These are phyloP conservation scores for Fraxinus albicans DNA, from an alignment of 305 asterid species.

Conservation along the genomic window DNA sequence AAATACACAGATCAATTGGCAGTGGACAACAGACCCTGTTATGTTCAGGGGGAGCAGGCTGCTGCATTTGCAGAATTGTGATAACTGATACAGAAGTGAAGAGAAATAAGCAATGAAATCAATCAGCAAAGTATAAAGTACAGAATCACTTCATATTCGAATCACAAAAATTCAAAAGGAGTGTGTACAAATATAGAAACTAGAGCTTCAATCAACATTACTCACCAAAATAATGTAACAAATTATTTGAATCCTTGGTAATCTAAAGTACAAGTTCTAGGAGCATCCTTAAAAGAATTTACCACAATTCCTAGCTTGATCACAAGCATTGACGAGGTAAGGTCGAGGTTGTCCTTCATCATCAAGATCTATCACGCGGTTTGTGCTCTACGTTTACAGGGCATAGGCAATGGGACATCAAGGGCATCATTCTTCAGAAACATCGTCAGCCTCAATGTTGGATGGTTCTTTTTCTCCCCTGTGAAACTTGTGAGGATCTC, in stretches of 20 bases:
- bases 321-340: neutral
- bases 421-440: neutral
- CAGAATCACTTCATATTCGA: neutral
- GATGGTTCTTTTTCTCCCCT: neutral
- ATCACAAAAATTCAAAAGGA: neutral
- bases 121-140: neutral
- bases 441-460: neutral
- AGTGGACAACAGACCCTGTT: neutral
- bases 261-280: neutral
- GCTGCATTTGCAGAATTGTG: neutral
- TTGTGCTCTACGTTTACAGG: neutral
- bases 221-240: neutral
- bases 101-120: neutral
- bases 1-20: neutral
- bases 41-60: neutral
- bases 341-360: neutral
- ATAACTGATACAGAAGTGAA: neutral
- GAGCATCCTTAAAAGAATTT: neutral
- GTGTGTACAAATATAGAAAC: neutral
- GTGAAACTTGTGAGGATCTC: neutral
- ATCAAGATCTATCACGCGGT: neutral
- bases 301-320: neutral
- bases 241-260: neutral
- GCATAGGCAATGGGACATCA: neutral
- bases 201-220: neutral